Conservation (phyloP, 176 grass and related monocot genomes). For the Oryza coarctata region DNA sequence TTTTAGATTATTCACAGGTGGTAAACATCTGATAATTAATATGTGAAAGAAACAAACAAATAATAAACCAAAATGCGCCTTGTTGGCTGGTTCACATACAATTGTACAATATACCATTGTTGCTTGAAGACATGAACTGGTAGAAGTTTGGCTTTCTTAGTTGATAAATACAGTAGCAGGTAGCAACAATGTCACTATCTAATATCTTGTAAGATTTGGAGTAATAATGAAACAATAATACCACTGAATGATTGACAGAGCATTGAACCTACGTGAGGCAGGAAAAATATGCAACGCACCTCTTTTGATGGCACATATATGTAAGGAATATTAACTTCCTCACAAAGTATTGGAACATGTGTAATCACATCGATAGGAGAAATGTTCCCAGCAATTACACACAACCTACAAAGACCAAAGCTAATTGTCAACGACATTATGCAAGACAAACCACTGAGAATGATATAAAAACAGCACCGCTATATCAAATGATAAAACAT, state of each 20-base stretch:
- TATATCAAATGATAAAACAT: neutral
- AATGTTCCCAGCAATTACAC: slow-evolving; percentile 90
- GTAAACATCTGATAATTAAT: neutral
- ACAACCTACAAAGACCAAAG: slow-evolving; percentile 52
- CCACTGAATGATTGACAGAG: neutral
- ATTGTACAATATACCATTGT: neutral
- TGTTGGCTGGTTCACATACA: neutral
- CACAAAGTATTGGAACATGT: slow-evolving; percentile 84
- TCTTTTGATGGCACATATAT: slow-evolving; percentile 79
- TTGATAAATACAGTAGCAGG: neutral
- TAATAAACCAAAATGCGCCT: neutral
- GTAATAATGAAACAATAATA: neutral
- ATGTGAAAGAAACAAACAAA: neutral
- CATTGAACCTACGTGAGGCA: neutral
- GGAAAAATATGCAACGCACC: slow-evolving; percentile 9
- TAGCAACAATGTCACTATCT: neutral
- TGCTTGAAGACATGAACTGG: neutral
- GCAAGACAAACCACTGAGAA: slow-evolving; percentile 4
- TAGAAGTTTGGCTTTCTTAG: neutral
- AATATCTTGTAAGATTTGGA: neutral
- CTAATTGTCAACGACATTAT: neutral
- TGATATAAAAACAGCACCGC: neutral
- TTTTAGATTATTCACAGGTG: neutral
- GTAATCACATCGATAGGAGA: slow-evolving; percentile 97
- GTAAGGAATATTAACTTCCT: slow-evolving; percentile 82